Base-by-base conservation (phyloP, 768 basidiomycete species). In the Mycena maculata region DNA sequence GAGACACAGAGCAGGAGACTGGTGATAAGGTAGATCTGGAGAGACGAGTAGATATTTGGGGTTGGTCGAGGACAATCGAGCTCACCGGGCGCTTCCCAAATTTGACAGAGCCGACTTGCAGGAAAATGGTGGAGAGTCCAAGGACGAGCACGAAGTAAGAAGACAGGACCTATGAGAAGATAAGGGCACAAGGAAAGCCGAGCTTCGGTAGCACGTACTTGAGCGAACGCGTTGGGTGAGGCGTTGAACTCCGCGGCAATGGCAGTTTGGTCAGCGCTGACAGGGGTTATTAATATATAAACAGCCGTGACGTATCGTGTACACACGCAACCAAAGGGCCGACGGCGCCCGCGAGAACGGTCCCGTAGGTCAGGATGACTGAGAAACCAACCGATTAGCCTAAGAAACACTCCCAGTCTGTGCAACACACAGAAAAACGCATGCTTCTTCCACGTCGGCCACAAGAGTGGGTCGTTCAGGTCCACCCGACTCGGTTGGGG, bases 361-460 rank as follows among this genome's bases (percentile, higher is more conserved):
- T 65, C 25, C 64, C 64, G 20, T 65, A 65, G 10, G 60, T 22
- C 9, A 65, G 42, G 49, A 65, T 60, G 10, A 65, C 64, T 65
- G 49, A 23, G 44, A 28, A 22, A 28, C 8, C 25, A 2, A 23
- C 18, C n/a, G 8, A 20, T 59, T 28, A 52, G 28, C 23, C 18
- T 2, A n/a, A 1, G 13, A 11, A 30, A 22, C 13, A 20, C 27
- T 8, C 31, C 1, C 18, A 25, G 22, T 8, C 6, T 20, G n/a
- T n/a, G 11, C 27, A 52, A 39, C 57, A 42, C 50, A 65, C 64
- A 50, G 50, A 60, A 65, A 47, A 65, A 65, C 30, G 54, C 15
- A 60, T 65, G 64, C 33, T 65, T 65, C 48, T 65, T 65, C 64
- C 64, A 65, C 16, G 25, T 30, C 23, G 64, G 64, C 64, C 64